A percentile compares a stretch with the other conserved stretches of the same genome.
phyloP scores from a whole-genome alignment of 306 rosid species.

The Carpinus viminea region DNA sequence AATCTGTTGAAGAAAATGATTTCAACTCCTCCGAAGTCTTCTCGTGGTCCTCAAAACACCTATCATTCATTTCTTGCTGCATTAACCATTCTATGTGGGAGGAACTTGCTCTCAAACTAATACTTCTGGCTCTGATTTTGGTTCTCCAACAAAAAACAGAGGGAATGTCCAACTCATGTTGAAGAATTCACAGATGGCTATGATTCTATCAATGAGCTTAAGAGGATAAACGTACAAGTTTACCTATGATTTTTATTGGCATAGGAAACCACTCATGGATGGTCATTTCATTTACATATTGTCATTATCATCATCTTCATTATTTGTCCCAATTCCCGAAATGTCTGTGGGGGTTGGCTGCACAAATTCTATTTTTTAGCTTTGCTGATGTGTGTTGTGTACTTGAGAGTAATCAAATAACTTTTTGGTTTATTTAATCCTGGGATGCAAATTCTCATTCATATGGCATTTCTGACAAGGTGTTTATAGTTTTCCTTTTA shows the following conservation, averaged over 20 bases:
- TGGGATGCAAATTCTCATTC: not conserved
- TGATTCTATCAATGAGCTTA: not conserved
- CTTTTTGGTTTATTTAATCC: not conserved
- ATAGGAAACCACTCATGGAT: not conserved
- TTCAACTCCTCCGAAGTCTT: too few species aligned
- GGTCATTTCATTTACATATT: not conserved
- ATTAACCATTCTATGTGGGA: not conserved
- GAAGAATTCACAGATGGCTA: not conserved
- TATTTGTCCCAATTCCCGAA: not conserved
- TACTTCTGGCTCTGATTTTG: not conserved
- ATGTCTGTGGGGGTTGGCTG: not conserved
- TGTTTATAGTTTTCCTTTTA: not conserved
- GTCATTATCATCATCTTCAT: not conserved
- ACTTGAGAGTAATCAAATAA: not conserved
- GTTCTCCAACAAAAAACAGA: not conserved
- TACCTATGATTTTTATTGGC: slow-evolving; percentile 1
- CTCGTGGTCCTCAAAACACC: too few species aligned
- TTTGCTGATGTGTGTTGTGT: not conserved
- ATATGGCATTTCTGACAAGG: too few species aligned
- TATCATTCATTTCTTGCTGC: too few species aligned
- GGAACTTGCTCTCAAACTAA: not conserved
- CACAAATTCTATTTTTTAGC: not conserved
- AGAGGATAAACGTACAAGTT: not conserved
- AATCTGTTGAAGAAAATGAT: too few species aligned
- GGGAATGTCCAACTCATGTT: not conserved